These are phyloP conservation scores for Phytophthora foliorum DNA, from an alignment of 352 stramenopile genomes.

Conservation along the genomic window DNA sequence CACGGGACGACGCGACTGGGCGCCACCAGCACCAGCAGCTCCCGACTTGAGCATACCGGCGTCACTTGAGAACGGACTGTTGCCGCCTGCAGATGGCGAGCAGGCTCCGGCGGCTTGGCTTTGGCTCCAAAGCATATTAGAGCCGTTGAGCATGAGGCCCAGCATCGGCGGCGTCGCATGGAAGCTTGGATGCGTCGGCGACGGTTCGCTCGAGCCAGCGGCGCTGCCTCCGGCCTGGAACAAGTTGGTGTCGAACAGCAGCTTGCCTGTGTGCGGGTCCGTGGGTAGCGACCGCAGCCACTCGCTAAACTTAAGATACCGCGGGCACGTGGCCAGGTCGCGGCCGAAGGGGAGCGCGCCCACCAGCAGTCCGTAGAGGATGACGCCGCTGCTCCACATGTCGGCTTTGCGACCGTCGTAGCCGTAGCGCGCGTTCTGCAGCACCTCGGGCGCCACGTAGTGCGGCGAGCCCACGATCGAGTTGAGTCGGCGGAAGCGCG, in stretches of 20 bases:
- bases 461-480: constrained; percentile 97
- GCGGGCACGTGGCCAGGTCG: constrained; percentile 93
- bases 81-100: constrained; percentile 33
- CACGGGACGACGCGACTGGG: constrained; percentile 50
- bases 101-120: constrained; percentile 33
- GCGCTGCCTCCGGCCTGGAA: constrained; percentile 44
- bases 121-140: constrained; percentile 48
- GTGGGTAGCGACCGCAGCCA: constrained; percentile 85
- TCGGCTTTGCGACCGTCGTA: constrained; percentile 95
- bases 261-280: constrained; percentile 72
- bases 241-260: constrained; percentile 62
- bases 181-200: constrained; percentile 33
- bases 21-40: constrained; percentile 25
- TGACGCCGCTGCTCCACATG: constrained; percentile 95
- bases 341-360: constrained; percentile 96
- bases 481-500: constrained; percentile 91
- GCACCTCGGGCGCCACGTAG: constrained; percentile 97
- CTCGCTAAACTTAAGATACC: constrained; percentile 96
- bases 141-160: constrained; percentile 47
- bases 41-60: constrained; percentile 32
- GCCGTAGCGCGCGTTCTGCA: constrained; percentile 89
- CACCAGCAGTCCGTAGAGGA: constrained; percentile 93
- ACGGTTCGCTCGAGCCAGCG: constrained; percentile 24
- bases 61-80: constrained; percentile 34
- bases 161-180: constrained; percentile 46